Evolutionary conservation across 139 green algal genomes (phyloP), one percentile per base, ranked within the genome.

Genomic region (Tetradesmus obliquus): DNA sequence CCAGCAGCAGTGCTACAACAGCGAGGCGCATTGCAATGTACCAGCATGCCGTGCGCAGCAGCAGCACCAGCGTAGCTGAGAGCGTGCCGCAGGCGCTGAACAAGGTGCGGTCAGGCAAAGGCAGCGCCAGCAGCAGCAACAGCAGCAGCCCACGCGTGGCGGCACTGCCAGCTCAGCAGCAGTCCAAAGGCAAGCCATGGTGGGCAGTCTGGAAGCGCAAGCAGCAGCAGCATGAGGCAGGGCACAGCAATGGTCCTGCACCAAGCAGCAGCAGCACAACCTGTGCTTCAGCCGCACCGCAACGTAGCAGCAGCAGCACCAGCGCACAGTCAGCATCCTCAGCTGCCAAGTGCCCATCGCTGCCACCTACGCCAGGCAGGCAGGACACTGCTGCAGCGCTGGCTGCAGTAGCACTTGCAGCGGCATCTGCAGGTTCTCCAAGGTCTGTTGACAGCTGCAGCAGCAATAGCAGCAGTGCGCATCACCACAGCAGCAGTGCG

Each of bases 331-430:
- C 76, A 12, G 76, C n/a, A 19, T 5, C 24, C 9, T 3, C 76
- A 8, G 15, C 22, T 82, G 76, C 15, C 66, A 76, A 76, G 17
- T 76, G 66, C 15, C 66, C 66, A 6, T 76, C 66, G 17, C 66
- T 76, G 66, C 66, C 66, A 24, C 66, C 66, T 76, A 76, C 66
- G 1, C 66, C 66, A 24, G 66, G 66, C 15, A 76, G 66, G 66
- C 66, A 76, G 17, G 66, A 76, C 15, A 76, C 66, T 76, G n/a
- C 57, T 80, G 58, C 58, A 80, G 55, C 60, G n/a, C 76, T 55
- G 8, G 85, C 85, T n/a, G 85, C 85, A 82, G 85, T 24, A 82
- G 85, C 66, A 69, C 24, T 51, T 55, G 66, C 85, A 89, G 62
- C 85, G 82, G 85, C 62, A 53, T 32, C 85, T 55, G 76, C 76